Base-by-base conservation (phyloP, 2,329 filamentous ascomycete genomes). In the Thermomyces lanuginosus region DNA sequence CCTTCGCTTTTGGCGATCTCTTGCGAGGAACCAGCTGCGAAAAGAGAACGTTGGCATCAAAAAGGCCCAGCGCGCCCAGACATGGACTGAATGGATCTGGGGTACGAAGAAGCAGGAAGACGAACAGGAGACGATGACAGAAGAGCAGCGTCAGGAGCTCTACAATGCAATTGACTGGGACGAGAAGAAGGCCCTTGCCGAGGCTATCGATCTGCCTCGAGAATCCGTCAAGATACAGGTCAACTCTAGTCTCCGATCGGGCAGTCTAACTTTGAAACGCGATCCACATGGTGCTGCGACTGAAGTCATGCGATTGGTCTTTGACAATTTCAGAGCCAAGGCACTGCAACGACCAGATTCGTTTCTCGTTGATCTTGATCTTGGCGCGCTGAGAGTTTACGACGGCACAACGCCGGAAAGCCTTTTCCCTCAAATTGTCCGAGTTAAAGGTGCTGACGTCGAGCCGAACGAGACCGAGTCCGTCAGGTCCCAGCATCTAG, bases 101-200 rank as follows among this genome's bases (percentile, higher is more conserved):
- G 84, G 86, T 11, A 65, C 74, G 1, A 79, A 83, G 41, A 63
- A 75, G 26, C 66, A 78, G 21, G 64, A 78, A 22, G 64, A 73
- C 3, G 77, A 91, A 39, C 78, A 84, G 35, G 80, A 75, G 0
- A 71, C 82, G 33, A 92, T 98, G 66, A 91, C 81, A 0, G 89
- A 98, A 35, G 76, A 95, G 51, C 84, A 99, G 49, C 76, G 86
- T 21, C 83, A 95, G 49, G 86, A 98, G 53, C 67, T 99, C 6
- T 98, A 95, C 51, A 77, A 91, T 40, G 91, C 82, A 26, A 99
- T 99, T 42, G 89, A 95, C 43, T 99, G 86, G 75, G 81, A 98
- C 36, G 89, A 99, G 53, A 95, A 93, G 60, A 75, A 84, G 33
- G 80, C 78, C 2, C 66, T 98, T 20, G 66, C 82, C 0, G 83